Evolutionary conservation across 805 yeast species (phyloP), one percentile per base, ranked within the genome.

Genomic region (Geotrichum ghanense): DNA sequence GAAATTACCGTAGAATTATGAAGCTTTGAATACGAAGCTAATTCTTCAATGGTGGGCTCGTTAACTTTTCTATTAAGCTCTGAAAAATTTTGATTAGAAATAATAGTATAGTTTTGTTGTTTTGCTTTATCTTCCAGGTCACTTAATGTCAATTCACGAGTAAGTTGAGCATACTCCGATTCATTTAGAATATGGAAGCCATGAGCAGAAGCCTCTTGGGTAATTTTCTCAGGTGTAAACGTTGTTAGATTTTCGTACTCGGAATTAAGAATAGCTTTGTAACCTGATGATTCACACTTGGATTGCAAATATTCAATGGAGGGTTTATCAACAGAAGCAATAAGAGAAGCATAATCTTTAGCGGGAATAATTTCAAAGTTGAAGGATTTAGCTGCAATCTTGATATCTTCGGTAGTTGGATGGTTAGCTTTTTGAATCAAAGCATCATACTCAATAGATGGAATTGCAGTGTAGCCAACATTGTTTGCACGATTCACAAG

Each of bases 141-240:
- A 1, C 44, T 48, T 9, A 44, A 37, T 14, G 50, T 40, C 1
- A 53, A 45, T 26, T 46, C 37, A 1, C 48, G 42, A n/a, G 41
- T 22, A 3, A 54, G 51, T 41, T 49, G 52, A 6, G 48, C 41
- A 27, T 55, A 49, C 22, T 63, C 65, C 17, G 59, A 67, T 26
- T 58, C 53, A 5, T 66, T 53, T 6, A 70, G 23, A 14, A 65
- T 51, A 3, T 53, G 58, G 25, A 63, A 56, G 6, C 62, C 66
- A 3, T 61, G 51, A 27, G 51, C 56, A 25, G 49, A 50, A 10
- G 70, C 67, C 42, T 55, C 61, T 3, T 53, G 46, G 31, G 57
- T 60, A 21, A 26, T 26, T n/a, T 26, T 26, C n/a, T 26, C 34
- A 12, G n/a, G 34, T 12, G 14, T 26, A 26, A 12, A 12, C 14